Evolutionary conservation across 2,329 filamentous ascomycete species (phyloP).

Genomic region (Aspergillus fumigatiaffinis): DNA sequence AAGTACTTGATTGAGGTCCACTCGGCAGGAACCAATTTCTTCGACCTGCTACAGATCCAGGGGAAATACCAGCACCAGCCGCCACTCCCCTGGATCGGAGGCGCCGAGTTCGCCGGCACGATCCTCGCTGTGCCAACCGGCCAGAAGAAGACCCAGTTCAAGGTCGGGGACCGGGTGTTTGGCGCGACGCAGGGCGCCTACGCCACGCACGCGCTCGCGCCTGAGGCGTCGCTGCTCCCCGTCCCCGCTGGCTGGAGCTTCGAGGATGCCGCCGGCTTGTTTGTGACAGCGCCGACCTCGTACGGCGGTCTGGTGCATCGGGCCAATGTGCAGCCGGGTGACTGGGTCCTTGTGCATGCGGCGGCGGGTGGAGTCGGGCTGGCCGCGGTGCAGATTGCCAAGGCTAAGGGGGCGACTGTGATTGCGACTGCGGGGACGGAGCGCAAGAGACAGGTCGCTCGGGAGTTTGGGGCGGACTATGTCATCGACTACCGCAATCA

Average conservation of each 20-base stretch:
- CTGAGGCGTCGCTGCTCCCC: constrained; percentile 64
- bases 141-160: constrained; percentile 54
- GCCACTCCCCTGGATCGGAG: constrained; percentile 80
- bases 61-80: constrained; percentile 95
- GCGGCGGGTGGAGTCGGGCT: constrained; percentile 89
- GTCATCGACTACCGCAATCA: constrained; percentile 73
- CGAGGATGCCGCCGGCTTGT: constrained; percentile 79
- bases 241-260: constrained; percentile 80
- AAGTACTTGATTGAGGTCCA: constrained; percentile 87
- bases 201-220: constrained; percentile 67
- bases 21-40: constrained; percentile 90
- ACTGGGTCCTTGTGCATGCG: constrained; percentile 86
- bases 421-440: constrained; percentile 82
- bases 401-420: constrained; percentile 87
- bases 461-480: constrained; percentile 78
- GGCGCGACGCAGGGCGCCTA: constrained; percentile 84
- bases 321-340: constrained; percentile 71
- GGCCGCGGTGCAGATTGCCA: constrained; percentile 89
- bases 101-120: constrained; percentile 80
- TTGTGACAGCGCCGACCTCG: constrained; percentile 86
- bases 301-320: constrained; percentile 79
- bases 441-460: constrained; percentile 76
- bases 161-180: constrained; percentile 78
- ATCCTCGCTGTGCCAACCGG: constrained; percentile 63
- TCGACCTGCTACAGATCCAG: constrained; percentile 90